Evolutionary conservation across 1,139 yeast species (phyloP).

Genomic region (Geotrichum citri-aurantii): DNA sequence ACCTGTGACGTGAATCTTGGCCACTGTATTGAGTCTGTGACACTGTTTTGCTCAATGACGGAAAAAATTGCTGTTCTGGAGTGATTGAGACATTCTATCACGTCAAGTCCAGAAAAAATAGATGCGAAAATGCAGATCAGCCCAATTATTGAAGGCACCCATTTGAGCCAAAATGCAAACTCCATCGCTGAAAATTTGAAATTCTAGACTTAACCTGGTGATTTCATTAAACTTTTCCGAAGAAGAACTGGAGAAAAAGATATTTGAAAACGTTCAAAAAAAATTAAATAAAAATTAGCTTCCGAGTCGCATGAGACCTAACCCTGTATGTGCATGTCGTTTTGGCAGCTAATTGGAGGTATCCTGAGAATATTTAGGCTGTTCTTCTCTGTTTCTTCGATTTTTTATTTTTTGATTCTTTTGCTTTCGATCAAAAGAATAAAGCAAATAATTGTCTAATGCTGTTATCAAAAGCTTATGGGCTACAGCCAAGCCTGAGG

Average conservation of each 20-base stretch:
- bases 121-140: background rate
- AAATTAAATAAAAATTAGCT: background rate
- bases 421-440: background rate
- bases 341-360: background rate
- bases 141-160: constrained; percentile 3
- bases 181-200: background rate
- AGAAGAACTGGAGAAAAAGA: background rate
- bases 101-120: background rate
- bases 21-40: background rate
- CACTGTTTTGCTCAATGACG: background rate
- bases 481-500: background rate
- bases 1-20: background rate
- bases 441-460: background rate
- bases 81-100: background rate
- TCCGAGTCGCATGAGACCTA: background rate
- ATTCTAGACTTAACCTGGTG: background rate
- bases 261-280: background rate
- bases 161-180: constrained; percentile 1
- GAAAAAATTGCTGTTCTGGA: background rate
- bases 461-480: background rate
- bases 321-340: background rate
- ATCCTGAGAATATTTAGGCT: background rate
- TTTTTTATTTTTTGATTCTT: background rate
- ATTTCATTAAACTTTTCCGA: background rate
- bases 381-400: background rate